A percentile compares a stretch with the other conserved stretches of the same genome.
phyloP scores from a whole-genome alignment of 2,329 filamentous ascomycete genomes.

The Aureobasidium sp. region DNA sequence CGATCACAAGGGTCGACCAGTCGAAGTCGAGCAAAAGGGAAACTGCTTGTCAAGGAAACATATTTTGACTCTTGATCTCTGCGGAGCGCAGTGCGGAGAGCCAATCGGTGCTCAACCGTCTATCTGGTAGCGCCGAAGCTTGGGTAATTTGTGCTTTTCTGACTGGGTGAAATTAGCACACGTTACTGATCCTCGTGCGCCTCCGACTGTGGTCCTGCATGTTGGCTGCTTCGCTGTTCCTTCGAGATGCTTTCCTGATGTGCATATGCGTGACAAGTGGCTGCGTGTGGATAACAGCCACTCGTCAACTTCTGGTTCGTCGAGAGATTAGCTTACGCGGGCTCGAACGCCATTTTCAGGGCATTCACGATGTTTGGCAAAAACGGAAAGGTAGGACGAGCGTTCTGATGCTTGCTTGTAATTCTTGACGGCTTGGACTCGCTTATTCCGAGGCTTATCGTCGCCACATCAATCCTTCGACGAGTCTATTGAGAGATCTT shows the following conservation, averaged over 20 bases:
- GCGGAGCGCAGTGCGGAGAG: slow-evolving; percentile 1
- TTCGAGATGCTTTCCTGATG: not conserved
- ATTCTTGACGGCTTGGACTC: not conserved
- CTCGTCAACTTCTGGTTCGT: no score
- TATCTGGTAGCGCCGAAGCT: not conserved
- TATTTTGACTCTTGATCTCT: not conserved
- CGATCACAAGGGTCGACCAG: not conserved
- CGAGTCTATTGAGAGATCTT: not conserved
- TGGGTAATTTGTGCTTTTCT: not conserved
- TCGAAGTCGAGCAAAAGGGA: not conserved
- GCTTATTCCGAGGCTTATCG: not conserved
- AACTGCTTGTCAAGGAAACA: slow-evolving; percentile 3
- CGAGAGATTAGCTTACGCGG: no score
- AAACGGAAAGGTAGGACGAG: not conserved
- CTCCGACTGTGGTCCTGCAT: not conserved
- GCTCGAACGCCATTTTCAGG: not conserved
- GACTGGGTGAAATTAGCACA: slow-evolving; percentile 12
- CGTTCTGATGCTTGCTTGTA: not conserved
- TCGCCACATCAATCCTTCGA: not conserved
- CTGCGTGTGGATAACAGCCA: no score
- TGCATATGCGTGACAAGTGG: not conserved
- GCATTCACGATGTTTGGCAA: not conserved
- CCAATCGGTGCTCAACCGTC: not conserved
- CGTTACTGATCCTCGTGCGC: not conserved
- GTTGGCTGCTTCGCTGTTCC: not conserved